These are phyloP conservation scores for Lenzites betulinus DNA, from an alignment of 768 basidiomycete species.

Conservation along the genomic window DNA sequence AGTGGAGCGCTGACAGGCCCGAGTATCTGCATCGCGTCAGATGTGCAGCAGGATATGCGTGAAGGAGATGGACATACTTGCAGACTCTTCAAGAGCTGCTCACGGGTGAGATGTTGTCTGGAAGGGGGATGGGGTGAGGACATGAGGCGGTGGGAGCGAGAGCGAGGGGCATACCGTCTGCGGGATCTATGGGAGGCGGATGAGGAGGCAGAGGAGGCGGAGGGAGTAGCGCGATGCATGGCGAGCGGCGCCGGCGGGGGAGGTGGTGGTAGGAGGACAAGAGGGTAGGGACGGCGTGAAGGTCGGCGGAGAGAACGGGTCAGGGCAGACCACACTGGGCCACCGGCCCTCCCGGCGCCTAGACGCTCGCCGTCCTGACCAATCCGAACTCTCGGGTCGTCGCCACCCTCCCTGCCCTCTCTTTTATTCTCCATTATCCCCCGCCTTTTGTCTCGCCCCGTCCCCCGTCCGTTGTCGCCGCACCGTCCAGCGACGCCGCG, in stretches of 20 bases:
- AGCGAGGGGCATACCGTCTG: conserved; percentile 36
- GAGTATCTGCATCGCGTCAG: too few species aligned
- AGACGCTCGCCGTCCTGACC: conserved; percentile 8
- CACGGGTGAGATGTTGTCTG: conserved; percentile 30
- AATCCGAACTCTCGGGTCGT: conserved; percentile 25
- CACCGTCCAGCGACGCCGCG: too few species aligned
- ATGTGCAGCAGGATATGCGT: conserved; percentile 8
- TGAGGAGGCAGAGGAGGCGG: conserved; percentile 28
- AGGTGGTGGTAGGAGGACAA: conserved; percentile 43
- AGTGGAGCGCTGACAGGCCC: conserved; percentile 42
- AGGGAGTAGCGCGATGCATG: conserved; percentile 35
- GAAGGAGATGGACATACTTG: conserved; percentile 35
- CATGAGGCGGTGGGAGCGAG: conserved; percentile 27
- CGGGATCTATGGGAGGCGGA: conserved; percentile 28
- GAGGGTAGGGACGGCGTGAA: conserved; percentile 40
- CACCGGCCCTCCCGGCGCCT: conserved; percentile 23
- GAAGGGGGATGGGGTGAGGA: conserved; percentile 15
- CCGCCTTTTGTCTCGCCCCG: conserved; percentile 14
- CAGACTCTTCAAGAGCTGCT: conserved; percentile 42
- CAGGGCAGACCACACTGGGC: conserved; percentile 26
- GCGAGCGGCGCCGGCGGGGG: conserved; percentile 27
- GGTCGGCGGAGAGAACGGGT: conserved; percentile 32
- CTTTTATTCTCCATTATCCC: conserved; percentile 7
- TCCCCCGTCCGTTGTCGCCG: too few species aligned
- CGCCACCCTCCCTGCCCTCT: conserved; percentile 16